Base-by-base conservation (phyloP, 2,329 filamentous ascomycete genomes). In the Pseudocercospora cruenta region DNA sequence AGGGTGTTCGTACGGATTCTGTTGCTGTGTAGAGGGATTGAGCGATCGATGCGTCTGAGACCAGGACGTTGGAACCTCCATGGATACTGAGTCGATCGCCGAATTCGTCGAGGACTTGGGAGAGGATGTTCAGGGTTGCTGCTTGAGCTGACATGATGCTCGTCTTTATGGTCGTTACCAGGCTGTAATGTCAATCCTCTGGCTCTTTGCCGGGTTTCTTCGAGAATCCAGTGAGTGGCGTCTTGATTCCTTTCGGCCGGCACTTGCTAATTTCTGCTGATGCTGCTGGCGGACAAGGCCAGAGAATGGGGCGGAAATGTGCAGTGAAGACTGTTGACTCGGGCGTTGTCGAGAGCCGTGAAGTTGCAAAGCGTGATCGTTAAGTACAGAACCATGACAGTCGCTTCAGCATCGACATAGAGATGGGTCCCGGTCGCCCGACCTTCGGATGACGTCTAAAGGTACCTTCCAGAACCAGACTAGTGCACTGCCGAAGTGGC, bases 1-100 rank as follows among this genome's bases (percentile, higher is more conserved):
- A 74, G 1, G 72, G 68, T 22, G 69, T 73, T 28, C 69, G 65
- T 51, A 74, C 65, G n/a, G 60, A 28, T 12, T 66, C 67, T 12
- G 68, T 70, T 19, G 63, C 57, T 24, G 70, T 66, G 26, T 69
- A 67, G 45, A 74, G 45, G 21, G 67, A 58, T 45, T 65, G 49
- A 8, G 72, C 72, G 57, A 73, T 63, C 12, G 63, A 58, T 22
- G 65, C 49, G 67, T 71, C 69, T 61, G 63, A 69, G 55, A 70
- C 68, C 14, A 74, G 67, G 54, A 74, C 53, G 28, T 68, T 65
- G 47, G 71, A 72, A 28, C 62, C 62, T 59, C 67, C 70, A 47
- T 73, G 66, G 51, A 73, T 72, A 19, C 39, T 63, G 26, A 73
- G 24, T 19, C 70, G 66, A 43, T 45, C 28, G 63, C 64, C 57